Base-by-base conservation (phyloP, 139 green algal species). In the Mychonastes homosphaera region DNA sequence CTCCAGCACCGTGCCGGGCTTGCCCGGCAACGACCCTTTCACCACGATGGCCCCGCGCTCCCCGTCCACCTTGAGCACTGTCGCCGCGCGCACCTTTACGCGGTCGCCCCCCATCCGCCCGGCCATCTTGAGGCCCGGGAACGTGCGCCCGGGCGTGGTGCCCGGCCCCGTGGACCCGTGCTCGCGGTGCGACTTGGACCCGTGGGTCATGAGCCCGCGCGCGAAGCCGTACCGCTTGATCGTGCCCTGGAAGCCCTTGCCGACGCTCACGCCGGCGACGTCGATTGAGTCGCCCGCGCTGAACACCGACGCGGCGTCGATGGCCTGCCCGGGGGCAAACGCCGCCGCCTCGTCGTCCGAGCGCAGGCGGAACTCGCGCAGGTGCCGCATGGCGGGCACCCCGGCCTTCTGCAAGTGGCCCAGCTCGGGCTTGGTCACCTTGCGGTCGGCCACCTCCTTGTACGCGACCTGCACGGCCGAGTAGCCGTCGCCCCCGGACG, bases 191-290 rank as follows among this genome's bases (percentile, higher is more conserved):
- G 73, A 89, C 73, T 98, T 98, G 64, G 84, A 95, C 51, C 92
- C 92, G 84, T 99, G 92, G 34, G 90, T 91, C 92, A 98, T 98
- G 55, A 72, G 54, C 57, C 92, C 92, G 24, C 92, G 80, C n/a
- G 84, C 75, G 75, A 92, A 85, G 71, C 81, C 78, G 70, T 82
- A 90, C n/a, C 85, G 66, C 89, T 99, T 99, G 74, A 99, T 95
- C 47, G 76, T 77, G 57, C 89, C 89, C 59, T 93, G 84, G 73
- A 95, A 95, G 39, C 87, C 87, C 74, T 95, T 95, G 19, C 87
- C 92, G 47, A 96, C 88, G 48, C 69, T 88, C 4, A 65, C 88
- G 36, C 90, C 92, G 7, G 83, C 83, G 4, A 99, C 63, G 59
- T 99, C 92, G 9, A 99, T 78, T 0, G 82, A 40, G 57, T 97